Base-by-base conservation (phyloP, 257 asterid genomes). In the Solanum chmielewskii region DNA sequence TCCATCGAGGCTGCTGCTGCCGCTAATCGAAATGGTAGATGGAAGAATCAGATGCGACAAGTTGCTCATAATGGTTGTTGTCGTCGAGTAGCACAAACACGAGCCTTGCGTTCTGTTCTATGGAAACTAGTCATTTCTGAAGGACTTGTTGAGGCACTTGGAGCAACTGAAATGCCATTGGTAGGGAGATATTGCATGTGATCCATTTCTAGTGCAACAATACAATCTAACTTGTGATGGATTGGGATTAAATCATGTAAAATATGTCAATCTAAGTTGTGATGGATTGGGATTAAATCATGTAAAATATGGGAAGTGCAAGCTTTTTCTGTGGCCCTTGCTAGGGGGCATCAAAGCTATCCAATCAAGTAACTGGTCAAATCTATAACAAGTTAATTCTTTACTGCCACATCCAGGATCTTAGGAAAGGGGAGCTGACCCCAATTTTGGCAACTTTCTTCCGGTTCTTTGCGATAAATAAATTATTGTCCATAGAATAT, bases 61-160 rank as follows among this genome's bases (percentile, higher is more conserved):
- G 99, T 95, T 90, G 98, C 99, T 27, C 98, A 94, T 88, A 94
- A 95, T 91, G 99, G 99, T 83, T 96, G 99, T 91, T 96, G 99
- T 89, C 93, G 96, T 59, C 93, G 99, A 89, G 99, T 91, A 80
- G 95, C 98, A 86, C 99, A 97, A 85, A 93, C 92, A 87, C 97
- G 98, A 88, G 97, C 96, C 73, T 90, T 97, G 85, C 89, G 89
- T 93, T 91, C 94, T 90, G 94, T 92, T 88, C 92, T 95, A 9
- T 97, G 99, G 99, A 97, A 95, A 91, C 88, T 97, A 86, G 85
- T 95, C 56, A 91, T 93, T 59, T 92, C 99, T 86, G 98, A 97
- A 90, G 93, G 91, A 85, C 96, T 97, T 80, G 88, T 91, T 83
- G 97, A 93, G 88, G 93, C 95, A 89, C 95, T 97, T 82, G 80